Evolutionary conservation across 73 alveolate species (phyloP), one percentile per base, ranked within the genome.

Genomic region (Paramecium tetraurelia): DNA sequence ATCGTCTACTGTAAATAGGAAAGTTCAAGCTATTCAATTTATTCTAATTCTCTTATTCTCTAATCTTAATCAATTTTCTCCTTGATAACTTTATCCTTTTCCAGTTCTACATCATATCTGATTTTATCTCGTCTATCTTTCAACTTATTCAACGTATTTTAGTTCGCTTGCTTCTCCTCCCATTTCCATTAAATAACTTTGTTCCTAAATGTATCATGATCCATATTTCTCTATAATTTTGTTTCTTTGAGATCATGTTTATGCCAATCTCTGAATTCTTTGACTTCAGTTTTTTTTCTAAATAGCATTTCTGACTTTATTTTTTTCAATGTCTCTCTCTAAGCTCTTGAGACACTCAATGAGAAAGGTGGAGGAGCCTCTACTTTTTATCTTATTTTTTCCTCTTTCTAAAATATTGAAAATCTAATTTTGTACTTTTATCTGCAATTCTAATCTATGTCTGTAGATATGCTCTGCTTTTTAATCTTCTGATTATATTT

Each of bases 221-320:
- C 90, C 70, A 80, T 41, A 16, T 57, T 44, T 46, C 31, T 80
- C 27, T 44, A 48, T n/a, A 41, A 41, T 40, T 10, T 22, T 24
- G 53, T 48, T 48, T 80, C 90, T 10, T 80, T 8, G 3, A 31
- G 75, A 48, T 80, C 90, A 31, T 80, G 2, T 35, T 24, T 44
- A 44, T 31, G 90, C 70, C 46, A 27, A 11, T 80, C 90, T 22
- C 90, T 80, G 24, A 80, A 80, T 80, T 43, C 46, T 46, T 48
- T 80, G 5, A 41, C 90, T 43, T 80, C 90, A 18, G 90, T 80
- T 48, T 80, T 80, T 43, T 80, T 80, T 27, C 46, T 80, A 10
- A 80, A 7, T 10, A 80, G 18, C 43, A 27, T 80, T 10, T 80
- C 90, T 7, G 48, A 59, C 27, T 80, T 80, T 22, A 80, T 46